Conservation (phyloP, 1,284 basidiomycete species). For the Sporisorium iseilematis-ciliati region DNA sequence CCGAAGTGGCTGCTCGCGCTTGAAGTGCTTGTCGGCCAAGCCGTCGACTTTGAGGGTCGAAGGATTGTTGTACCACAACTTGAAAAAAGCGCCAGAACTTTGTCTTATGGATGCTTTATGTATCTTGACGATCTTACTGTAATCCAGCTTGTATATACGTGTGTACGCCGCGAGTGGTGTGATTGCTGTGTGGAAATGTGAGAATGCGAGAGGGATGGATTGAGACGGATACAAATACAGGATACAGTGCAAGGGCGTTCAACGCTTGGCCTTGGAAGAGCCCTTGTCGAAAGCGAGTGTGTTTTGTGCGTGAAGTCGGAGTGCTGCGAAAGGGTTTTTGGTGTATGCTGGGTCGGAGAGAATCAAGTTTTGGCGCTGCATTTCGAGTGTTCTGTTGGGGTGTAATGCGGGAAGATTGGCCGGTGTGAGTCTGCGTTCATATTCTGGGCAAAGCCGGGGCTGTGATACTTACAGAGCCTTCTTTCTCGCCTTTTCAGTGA, state of each 20-base stretch:
- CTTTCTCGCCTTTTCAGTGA: conserved; percentile 57
- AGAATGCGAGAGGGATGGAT: conserved; percentile 5
- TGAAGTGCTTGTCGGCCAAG: conserved; percentile 3
- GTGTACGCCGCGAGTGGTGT: not conserved
- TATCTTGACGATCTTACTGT: conserved; percentile 11
- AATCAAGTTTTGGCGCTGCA: conserved; percentile 60
- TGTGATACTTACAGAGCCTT: conserved; percentile 55
- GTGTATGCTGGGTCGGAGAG: conserved; percentile 58
- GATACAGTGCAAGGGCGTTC: conserved; percentile 5
- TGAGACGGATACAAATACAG: conserved; percentile 38
- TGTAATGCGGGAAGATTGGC: not conserved
- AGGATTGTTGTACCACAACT: not conserved
- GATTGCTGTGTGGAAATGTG: not conserved
- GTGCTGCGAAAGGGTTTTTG: conserved; percentile 62
- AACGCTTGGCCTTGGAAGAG: conserved; percentile 17
- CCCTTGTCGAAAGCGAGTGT: conserved; percentile 55
- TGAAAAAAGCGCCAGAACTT: not conserved
- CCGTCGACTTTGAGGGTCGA: not conserved
- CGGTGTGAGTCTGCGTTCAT: not conserved
- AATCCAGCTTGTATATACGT: conserved; percentile 21
- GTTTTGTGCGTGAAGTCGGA: conserved; percentile 63
- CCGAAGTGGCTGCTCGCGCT: conserved; percentile 62
- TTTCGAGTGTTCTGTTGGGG: conserved; percentile 49
- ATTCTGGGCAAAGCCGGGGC: no score
- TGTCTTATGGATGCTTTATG: conserved; percentile 15